Base-by-base conservation (phyloP, 1,284 basidiomycete genomes). In the Rhodotorula sp. region DNA sequence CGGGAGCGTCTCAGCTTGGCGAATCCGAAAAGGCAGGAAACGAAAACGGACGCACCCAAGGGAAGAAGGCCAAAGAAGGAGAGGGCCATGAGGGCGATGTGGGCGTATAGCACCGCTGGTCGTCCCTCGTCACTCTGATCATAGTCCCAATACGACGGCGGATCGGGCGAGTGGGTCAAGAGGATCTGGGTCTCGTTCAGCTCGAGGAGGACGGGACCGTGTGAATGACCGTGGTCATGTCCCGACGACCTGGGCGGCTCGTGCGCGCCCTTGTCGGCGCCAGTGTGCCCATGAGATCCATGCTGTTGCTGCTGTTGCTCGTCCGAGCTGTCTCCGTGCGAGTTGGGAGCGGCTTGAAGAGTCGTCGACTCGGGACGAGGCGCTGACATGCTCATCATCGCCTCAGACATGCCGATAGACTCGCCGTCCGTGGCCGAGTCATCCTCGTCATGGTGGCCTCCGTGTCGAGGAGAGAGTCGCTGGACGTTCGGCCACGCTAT, bases 61-160 rank as follows among this genome's bases (percentile, higher is more conserved):
- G 91, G 91, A 28, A 92, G 84, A 26, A 87, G 85, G 19, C 87
- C 84, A 77, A 92, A 91, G 81, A 91, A 92, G 15, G 90, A 90
- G 6, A 88, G 78, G 68, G 81, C 83, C 89, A 92, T 90, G 78
- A 86, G 85, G 5, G 87, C 69, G 31, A 83, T 85, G 80, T 93
- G 91, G 4, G 86, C 80, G 55, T 84, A 83, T 82, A 92, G 90
- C 62, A 91, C 81, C 18, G 84, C 84, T 2, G 75, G 75, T 26
- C 76, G 73, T 26, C 61, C 76, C 3, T 72, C 83, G 5, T 80
- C 81, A 66, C 86, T 84, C 55, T 88, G 49, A 55, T 79, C 77
- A 26, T 63, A 61, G 19, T 75, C 70, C 54, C 54, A 91, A 79
- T 92, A 93, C 5, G 90, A 91, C 0, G 88, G 86, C 0, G 89